Percentiles rank a stretch among this genome's conserved stretches.
Evolutionary conservation across 306 rosid species (phyloP).

Genomic region (Acmispon strigosus): DNA sequence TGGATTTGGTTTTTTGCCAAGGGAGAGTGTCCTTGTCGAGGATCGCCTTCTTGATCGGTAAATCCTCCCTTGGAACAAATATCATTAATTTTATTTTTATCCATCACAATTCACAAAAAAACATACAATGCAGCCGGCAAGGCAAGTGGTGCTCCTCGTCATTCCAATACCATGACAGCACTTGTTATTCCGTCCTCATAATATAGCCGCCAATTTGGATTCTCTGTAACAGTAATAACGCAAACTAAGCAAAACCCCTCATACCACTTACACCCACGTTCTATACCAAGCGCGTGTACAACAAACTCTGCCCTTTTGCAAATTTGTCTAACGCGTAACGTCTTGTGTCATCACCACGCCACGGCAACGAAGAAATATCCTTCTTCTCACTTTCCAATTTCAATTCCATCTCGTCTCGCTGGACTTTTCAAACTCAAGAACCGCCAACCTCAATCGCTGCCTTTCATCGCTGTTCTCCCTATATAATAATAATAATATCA

Average conservation of each 20-base stretch:
- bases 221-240: not conserved
- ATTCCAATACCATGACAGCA: constrained; percentile 20
- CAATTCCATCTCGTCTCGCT: not conserved
- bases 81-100: too few species aligned
- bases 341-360: too few species aligned
- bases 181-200: not conserved
- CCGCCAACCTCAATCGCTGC: constrained; percentile 47
- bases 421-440: constrained; percentile 48
- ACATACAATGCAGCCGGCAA: not conserved
- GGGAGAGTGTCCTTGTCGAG: too few species aligned
- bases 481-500: not conserved
- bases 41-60: too few species aligned
- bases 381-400: not conserved
- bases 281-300: not conserved
- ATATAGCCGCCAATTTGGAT: constrained; percentile 31
- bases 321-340: too few species aligned
- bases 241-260: too few species aligned
- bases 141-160: constrained; percentile 7
- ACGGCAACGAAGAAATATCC: not conserved
- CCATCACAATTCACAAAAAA: too few species aligned
- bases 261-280: not conserved
- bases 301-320: not conserved
- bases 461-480: constrained; percentile 36
- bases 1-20: too few species aligned
- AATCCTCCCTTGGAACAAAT: too few species aligned